These are phyloP conservation scores for Pneumocystis sp. DNA, from an alignment of 1,139 yeast species.

Conservation along the genomic window DNA sequence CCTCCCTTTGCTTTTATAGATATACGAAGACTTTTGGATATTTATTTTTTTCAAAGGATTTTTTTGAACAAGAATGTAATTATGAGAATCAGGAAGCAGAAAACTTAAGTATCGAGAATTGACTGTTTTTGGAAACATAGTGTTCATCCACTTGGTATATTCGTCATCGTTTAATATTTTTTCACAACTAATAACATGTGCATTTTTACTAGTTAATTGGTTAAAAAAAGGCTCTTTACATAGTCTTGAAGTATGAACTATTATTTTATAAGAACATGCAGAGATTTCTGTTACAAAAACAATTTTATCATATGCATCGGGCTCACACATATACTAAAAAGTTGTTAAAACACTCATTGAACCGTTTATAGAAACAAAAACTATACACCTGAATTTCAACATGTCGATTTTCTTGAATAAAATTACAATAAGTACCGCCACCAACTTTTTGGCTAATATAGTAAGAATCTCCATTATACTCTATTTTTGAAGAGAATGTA, in stretches of 20 bases:
- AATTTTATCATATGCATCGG: conserved; percentile 24
- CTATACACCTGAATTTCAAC: conserved; percentile 45
- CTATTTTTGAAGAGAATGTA: conserved; percentile 17
- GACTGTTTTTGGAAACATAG: conserved; percentile 6
- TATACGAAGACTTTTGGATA: neutral
- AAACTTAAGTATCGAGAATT: neutral
- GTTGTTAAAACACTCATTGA: neutral
- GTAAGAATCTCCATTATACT: conserved; percentile 27
- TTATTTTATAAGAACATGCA: conserved; percentile 58
- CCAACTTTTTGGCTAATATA: conserved; percentile 39
- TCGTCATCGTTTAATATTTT: conserved; percentile 18
- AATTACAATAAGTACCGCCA: conserved; percentile 59
- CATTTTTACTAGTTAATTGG: conserved; percentile 29
- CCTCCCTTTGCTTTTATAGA: neutral
- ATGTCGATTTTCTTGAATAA: conserved; percentile 47
- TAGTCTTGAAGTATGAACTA: conserved; percentile 42
- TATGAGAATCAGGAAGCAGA: neutral
- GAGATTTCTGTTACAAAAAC: conserved; percentile 44
- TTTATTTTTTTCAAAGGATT: neutral
- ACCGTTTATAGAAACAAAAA: neutral
- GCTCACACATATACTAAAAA: conserved; percentile 34
- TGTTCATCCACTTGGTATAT: conserved; percentile 4
- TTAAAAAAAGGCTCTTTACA: conserved; percentile 41
- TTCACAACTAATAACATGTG: conserved; percentile 33
- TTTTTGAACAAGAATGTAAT: neutral